Evolutionary conservation across 176 grass and related monocot genomes (phyloP), one percentile per base, ranked within the genome.

Genomic region (Alopecurus myosuroides): DNA sequence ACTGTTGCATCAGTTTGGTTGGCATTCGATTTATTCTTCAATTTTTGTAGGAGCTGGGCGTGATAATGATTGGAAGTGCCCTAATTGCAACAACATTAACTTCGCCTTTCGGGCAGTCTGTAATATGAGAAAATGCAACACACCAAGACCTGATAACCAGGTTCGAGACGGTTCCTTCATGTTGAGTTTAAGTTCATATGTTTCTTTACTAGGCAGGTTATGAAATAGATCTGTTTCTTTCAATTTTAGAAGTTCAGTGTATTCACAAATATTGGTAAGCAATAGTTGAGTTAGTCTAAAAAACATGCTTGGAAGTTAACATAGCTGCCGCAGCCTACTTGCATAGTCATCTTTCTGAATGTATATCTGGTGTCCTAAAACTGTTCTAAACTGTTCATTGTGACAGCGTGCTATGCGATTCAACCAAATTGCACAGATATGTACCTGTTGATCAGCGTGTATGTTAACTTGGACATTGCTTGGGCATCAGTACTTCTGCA

Each of bases 71-170:
- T 97, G 94, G 94, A 91, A 88, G 74, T 97, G 94, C 70, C 92
- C 91, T 81, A 97, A 88, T 70, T 97, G 94, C 71, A 90, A 82
- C 46, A 97, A 97, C 69, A 84, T 89, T 41, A 97, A 97, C 81
- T 97, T 97, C 49, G 81, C 87, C 25, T 97, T 97, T 74, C 89
- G 94, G n/a, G 88, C 87, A 61, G 89, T 90, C 31, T 97, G 94
- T 84, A 97, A 97, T 81, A 97, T 97, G 94, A 92, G 94, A 75
- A 97, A 94, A 53, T 97, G 94, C 76, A 92, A 90, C 70, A 97
- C 91, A 51, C 89, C 94, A 81, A 93, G 89, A 69, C 94, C 94
- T 81, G 94, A 86, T 84, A 97, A 72, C 76, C 91, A 91, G 94
- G 94, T 97, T 78, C 46, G 85, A 28, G 11, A 51, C 11, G 12